Base-by-base conservation (phyloP, 163 green algal genomes). In the Coccomyxa subellipsoidea region DNA sequence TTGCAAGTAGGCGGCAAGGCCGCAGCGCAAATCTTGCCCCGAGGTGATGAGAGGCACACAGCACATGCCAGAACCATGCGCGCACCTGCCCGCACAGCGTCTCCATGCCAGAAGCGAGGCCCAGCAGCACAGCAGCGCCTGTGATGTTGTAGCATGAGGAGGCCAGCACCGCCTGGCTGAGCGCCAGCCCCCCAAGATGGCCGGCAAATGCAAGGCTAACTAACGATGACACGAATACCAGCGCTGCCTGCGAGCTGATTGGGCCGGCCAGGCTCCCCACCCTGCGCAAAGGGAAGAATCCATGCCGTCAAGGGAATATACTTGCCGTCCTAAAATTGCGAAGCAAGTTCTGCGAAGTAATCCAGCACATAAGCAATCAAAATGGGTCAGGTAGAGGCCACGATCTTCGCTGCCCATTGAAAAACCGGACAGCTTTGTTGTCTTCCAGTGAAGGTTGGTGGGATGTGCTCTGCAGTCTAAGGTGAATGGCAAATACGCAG, bases 71-170 rank as follows among this genome's bases (percentile, higher is more conserved):
- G 78, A 15, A 86, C 86, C 69, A 75, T 75, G n/a, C 69, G 75
- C 31, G 78, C 25, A 86, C 86, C 76, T 90, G 85, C 25, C 83
- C 84, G 77, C 81, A 88, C 27, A 90, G 81, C 4, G 89, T 92
- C 76, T 92, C 89, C 75, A 92, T 66, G 3, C 84, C 89, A 12
- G 69, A 81, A 6, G 84, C 82, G 1, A 88, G 83, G 4, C 89
- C 89, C 15, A 81, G 54, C 12, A 92, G 54, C 0, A 91, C 69
- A 18, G 80, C 80, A 31, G 88, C 76, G n/a, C 87, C 89, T 15
- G 82, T 89, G 54, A 89, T 76, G 75, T 89, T 89, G 73, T 84
- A 89, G 15, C 86, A 77, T 31, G 59, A 81, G 12, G 76, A 83
- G 10, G 80, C 84, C 59, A 90, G 78, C 12, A 89, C 54, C 21